A percentile compares a stretch with the other conserved stretches of the same genome.
Conservation (phyloP, 257 asterid genomes). For the Avicennia marina region DNA sequence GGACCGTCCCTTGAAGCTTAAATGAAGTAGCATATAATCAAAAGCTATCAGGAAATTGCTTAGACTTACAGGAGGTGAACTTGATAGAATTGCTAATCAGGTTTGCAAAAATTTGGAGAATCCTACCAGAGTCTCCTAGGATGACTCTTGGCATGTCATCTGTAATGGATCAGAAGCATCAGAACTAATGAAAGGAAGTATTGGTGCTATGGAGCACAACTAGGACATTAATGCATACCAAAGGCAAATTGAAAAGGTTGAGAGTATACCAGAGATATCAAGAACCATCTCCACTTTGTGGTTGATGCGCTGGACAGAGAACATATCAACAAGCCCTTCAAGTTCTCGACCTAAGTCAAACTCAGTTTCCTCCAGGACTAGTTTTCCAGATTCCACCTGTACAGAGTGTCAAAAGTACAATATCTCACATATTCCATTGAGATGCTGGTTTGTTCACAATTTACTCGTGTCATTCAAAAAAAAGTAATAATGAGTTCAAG, state of each 20-base stretch:
- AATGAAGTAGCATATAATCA: no score
- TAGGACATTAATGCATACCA: no score
- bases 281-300: slow-evolving; percentile 81
- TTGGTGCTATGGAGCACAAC: background rate
- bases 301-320: slow-evolving; percentile 87
- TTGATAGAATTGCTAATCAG: slow-evolving; percentile 83
- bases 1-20: no score
- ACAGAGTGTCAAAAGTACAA: slow-evolving; percentile 12
- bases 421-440: background rate
- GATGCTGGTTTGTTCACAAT: background rate
- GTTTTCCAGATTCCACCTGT: slow-evolving; percentile 95
- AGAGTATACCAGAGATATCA: slow-evolving; percentile 80
- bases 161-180: slow-evolving; percentile 25
- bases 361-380: slow-evolving; percentile 81
- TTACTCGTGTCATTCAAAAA: background rate
- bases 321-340: slow-evolving; percentile 92
- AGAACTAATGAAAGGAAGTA: background rate
- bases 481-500: no score
- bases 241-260: no score
- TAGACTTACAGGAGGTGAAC: slow-evolving; percentile 72
- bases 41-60: background rate
- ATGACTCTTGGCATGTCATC: slow-evolving; percentile 92
- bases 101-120: slow-evolving; percentile 84
- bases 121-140: slow-evolving; percentile 86
- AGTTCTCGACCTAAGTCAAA: slow-evolving; percentile 88